A percentile compares a stretch with the other conserved stretches of the same genome.
Conservation (phyloP, 306 rosid genomes). For the Corylus americana region DNA sequence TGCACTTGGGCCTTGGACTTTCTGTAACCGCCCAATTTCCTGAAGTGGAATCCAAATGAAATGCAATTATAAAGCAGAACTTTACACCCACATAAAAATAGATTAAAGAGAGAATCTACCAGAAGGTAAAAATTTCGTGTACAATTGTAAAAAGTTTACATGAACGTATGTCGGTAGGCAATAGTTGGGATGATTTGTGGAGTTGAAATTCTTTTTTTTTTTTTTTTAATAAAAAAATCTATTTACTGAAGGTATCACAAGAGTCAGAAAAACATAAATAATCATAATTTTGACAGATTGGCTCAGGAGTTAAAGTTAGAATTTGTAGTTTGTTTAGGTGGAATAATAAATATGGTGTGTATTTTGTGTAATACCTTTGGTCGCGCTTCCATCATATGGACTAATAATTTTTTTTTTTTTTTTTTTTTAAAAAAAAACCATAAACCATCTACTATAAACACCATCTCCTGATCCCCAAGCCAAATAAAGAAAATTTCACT, state of each 20-base stretch:
- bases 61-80: constrained; percentile 14
- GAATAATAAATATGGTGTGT: background rate
- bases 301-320: background rate
- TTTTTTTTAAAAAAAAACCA: background rate
- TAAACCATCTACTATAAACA: background rate
- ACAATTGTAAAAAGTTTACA: background rate
- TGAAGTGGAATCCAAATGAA: constrained; percentile 35
- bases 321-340: background rate
- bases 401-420: background rate
- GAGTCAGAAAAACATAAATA: background rate
- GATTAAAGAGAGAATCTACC: background rate
- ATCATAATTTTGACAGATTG: background rate
- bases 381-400: background rate
- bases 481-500: background rate
- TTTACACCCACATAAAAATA: background rate
- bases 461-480: background rate
- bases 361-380: background rate
- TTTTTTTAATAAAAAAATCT: background rate
- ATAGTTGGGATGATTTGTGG: background rate
- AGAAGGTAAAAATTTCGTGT: background rate
- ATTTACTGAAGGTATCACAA: background rate
- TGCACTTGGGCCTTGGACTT: constrained; percentile 86
- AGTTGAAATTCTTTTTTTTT: background rate
- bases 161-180: background rate
- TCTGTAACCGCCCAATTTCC: constrained; percentile 97